Percentiles rank a stretch among this genome's conserved stretches.
Evolutionary conservation across 108 stramenopile genomes (phyloP).

Genomic region (Pseudonitzschia multistriata): DNA sequence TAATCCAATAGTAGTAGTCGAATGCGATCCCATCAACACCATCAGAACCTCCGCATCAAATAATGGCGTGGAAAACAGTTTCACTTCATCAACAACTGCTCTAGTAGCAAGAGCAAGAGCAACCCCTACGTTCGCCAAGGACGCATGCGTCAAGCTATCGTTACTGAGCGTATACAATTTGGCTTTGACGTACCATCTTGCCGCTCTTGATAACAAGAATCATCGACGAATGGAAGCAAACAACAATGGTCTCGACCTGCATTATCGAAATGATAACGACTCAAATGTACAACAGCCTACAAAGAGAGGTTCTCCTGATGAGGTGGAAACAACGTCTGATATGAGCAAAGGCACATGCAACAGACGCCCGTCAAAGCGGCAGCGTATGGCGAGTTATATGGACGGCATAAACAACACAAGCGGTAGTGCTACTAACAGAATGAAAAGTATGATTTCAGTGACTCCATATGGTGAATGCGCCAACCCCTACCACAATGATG

Average conservation of each 20-base stretch:
- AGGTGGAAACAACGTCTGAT: neutral
- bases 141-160: neutral
- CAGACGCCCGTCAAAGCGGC: neutral
- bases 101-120: neutral
- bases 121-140: neutral
- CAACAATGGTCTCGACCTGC: neutral
- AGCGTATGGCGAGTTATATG: neutral
- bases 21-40: neutral
- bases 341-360: neutral
- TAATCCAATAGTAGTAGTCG: neutral
- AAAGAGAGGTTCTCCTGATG: neutral
- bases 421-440: neutral
- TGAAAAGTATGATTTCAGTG: neutral
- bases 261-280: neutral
- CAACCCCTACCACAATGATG: neutral
- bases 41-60: neutral
- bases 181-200: slow-evolving; percentile 1
- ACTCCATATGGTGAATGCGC: neutral
- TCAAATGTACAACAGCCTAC: neutral
- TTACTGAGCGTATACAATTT: neutral
- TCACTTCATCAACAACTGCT: neutral
- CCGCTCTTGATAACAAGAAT: neutral
- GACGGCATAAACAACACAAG: neutral
- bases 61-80: neutral
- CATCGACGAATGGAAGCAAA: neutral